Base-by-base conservation (phyloP, 2,329 filamentous ascomycete genomes). In the Paradendryphiella salina region DNA sequence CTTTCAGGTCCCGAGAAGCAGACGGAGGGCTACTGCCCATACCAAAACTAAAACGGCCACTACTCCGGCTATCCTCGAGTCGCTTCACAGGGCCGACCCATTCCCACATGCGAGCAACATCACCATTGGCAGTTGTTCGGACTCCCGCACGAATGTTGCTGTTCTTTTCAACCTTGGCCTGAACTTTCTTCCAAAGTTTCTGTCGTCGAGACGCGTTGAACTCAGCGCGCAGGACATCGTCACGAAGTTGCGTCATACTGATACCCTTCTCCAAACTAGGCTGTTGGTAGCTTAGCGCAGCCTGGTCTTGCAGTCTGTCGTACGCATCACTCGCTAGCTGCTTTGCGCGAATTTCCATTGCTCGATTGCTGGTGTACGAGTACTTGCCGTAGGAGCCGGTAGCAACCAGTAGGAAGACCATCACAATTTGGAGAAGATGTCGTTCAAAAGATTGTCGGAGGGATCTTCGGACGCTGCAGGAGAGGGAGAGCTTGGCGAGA, bases 401-500 rank as follows among this genome's bases (percentile, higher is more conserved):
- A 6, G 56, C 53, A 13, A 80, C 54, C 26, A 83, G 76, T 69
- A 88, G 59, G 80, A 83, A 73, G 80, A 68, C 55, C 15, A 64
- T 56, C 52, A 85, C 81, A 94, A 92, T 85, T 79, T 86, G 77
- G 85, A 90, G 78, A 86, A 89, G 82, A 94, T 94, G 82, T 87
- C 86, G 82, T 83, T 86, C 89, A 88, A 94, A 67, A 74, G 87
- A 83, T 82, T 87, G 84, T 77, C 87, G 80, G 84, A 92, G 75
- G 76, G 86, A 89, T 79, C 89, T 82, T 74, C 84, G 84, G 86
- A 90, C 66, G 76, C 88, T 84, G 77, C 90, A 96, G 79, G 78
- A 72, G 87, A 96, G 80, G 78, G 92, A 84, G 87, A 97, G 82
- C 75, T 88, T 84, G 82, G 92, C 88, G 86, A 96, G 88, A 80